phyloP scores from a whole-genome alignment of 768 basidiomycete species.

The Phanerodontia chrysosporium region DNA sequence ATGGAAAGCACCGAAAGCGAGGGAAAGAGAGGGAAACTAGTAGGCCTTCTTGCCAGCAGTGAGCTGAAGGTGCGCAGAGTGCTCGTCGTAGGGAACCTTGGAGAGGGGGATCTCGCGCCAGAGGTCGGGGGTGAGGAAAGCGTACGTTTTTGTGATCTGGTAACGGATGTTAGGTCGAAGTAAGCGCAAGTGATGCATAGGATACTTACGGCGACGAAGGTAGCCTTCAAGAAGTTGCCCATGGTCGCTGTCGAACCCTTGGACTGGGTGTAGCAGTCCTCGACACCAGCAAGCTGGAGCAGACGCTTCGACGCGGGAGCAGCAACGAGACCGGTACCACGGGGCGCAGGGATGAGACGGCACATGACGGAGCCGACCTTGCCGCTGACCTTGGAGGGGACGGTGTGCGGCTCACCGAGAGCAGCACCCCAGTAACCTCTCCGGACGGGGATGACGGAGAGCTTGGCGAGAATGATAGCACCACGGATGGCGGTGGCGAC shows the following conservation, averaged over 20 bases:
- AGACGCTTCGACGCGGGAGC: constrained; percentile 96
- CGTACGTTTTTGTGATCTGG: constrained; percentile 95
- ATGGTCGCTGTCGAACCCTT: constrained; percentile 98
- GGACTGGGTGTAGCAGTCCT: constrained; percentile 96
- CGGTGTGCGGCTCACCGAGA: constrained; percentile 98
- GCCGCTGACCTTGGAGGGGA: constrained; percentile 96
- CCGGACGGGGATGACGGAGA: constrained; percentile 96
- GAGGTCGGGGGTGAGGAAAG: constrained; percentile 97
- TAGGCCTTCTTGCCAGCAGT: constrained; percentile 71
- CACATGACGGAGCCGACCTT: constrained; percentile 99
- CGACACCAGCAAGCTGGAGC: constrained; percentile 94
- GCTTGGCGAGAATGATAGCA: constrained; percentile 97
- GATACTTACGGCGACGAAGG: constrained; percentile 77
- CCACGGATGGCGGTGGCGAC: constrained; percentile 99
- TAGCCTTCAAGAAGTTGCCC: constrained; percentile 99
- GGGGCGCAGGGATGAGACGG: constrained; percentile 95
- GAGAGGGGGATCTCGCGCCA: constrained; percentile 93
- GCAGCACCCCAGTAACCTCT: constrained; percentile 99
- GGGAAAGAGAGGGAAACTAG: constrained; percentile 31
- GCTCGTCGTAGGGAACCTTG: constrained; percentile 91
- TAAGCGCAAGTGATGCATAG: background rate
- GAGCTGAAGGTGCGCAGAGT: constrained; percentile 88
- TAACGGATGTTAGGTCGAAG: background rate
- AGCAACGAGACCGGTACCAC: constrained; percentile 99
- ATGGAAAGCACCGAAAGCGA: constrained; percentile 10